Evolutionary conservation across 1,139 yeast genomes (phyloP), one percentile per base, ranked within the genome.

Genomic region (Lodderomyces jiufengensis): DNA sequence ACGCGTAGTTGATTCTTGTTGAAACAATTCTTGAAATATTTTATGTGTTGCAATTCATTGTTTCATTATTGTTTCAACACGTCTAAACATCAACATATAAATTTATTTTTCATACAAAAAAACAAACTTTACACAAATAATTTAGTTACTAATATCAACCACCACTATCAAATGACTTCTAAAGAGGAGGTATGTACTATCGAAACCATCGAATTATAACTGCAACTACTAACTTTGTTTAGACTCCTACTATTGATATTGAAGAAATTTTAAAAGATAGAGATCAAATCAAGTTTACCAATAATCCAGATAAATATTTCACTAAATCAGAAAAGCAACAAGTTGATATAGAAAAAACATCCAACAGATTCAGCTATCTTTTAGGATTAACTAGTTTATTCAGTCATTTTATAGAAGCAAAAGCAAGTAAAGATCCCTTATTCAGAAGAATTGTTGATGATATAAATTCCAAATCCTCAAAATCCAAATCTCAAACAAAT

Each of bases 381-480:
- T 57, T 84, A 29, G 82, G 85, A 0, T 58, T 84, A 32, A 82
- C 92, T 0, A 78, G 74, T 25, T 62, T 84, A 32, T 84, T 84
- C 55, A 73, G 78, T 34, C 85, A 80, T 52, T 84, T 84, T 52
- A 76, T 84, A 44, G 72, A 77, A 39, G 70, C 78, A 16, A 80
- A 80, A 51, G 86, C 87, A 13, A 72, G 70, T 38, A 79, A 70
- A 42, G 84, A 82, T 52, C 75, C 78, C 30, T 66, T 70, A 33
- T 78, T 81, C 51, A 66, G 72, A 40, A 64, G 63, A 38, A 70
- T 76, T 10, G 59, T 76, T 41, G 59, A 65, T 30, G 55, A 66
- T 36, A 58, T 78, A 28, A 59, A 62, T 40, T 45, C 41, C 35
- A 63, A 72, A 26, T 47, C 50, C 48, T 40, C 52, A 37, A 40